Evolutionary conservation across 208 protist species (phyloP), one percentile per base, ranked within the genome.

Genomic region (Strigomonas galati): DNA sequence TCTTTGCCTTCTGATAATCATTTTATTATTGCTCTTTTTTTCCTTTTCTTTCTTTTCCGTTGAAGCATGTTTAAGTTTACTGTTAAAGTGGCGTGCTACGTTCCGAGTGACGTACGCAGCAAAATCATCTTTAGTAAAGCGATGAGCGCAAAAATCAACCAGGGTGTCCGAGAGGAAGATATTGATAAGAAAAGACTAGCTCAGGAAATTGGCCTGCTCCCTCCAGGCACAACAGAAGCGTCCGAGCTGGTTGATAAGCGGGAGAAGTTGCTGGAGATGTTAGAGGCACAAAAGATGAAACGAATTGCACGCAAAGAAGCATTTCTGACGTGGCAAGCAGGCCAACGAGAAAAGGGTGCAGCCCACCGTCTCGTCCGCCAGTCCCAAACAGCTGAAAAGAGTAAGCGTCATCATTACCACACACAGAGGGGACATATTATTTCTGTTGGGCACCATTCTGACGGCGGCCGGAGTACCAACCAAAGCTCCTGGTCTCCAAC

Each of bases 331-430:
- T 95, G 89, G 86, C 89, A 95, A 52, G 76, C 84, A 1, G 84
- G 85, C 0, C 89, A 95, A 68, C 79, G 89, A 6, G 89, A 95
- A 48, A 95, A 95, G 46, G 86, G 89, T 6, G 79, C 89, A 14
- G 89, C 89, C 4, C 78, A 91, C 46, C 84, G 89, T 26, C 72
- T 95, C 21, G 59, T 81, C 1, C 81, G 84, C 0, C 84, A 90
- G 54, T 68, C 86, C 0, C 75, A 78, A 53, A 91, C 74, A 40
- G 75, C 85, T 7, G 85, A 95, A 66, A 87, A 85, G 43, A 84
- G 84, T 59, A 94, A 91, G 71, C 68, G 76, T 24, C 79, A 77
- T 14, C 89, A 89, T 65, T 94, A 92, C 60, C 82, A 94, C 66
- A 65, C 77, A 5, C 72, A 66, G 23, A 72, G 75, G 52, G 79